These are phyloP conservation scores for Amanita pseudoporphyria DNA, from an alignment of 768 basidiomycete genomes.

Conservation along the genomic window DNA sequence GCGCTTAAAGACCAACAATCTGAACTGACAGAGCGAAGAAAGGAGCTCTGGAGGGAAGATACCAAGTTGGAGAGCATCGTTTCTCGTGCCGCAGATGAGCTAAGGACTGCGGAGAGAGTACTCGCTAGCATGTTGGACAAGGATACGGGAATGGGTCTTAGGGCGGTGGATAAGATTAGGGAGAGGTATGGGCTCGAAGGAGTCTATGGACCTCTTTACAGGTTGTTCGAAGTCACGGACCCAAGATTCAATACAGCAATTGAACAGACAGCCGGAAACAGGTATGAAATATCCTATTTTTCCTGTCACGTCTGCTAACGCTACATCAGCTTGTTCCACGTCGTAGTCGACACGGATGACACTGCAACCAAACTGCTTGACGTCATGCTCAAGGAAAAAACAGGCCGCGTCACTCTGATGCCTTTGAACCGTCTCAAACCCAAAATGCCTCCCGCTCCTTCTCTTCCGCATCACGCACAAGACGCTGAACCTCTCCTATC, in stretches of 20 bases:
- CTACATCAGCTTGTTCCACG: conserved; percentile 74
- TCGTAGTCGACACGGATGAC: conserved; percentile 94
- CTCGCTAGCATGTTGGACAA: conserved; percentile 95
- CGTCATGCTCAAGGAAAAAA: conserved; percentile 87
- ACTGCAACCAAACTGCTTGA: conserved; percentile 90
- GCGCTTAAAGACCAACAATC: conserved; percentile 64
- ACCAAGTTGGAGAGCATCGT: conserved; percentile 76
- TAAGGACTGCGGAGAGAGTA: conserved; percentile 68
- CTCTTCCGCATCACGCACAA: conserved; percentile 51
- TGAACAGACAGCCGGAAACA: conserved; percentile 93
- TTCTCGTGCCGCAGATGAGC: conserved; percentile 67
- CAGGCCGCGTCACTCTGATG: conserved; percentile 96
- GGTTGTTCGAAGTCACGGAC: conserved; percentile 86
- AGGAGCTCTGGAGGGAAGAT: conserved; percentile 94
- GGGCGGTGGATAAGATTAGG: conserved; percentile 78
- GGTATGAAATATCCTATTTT: conserved; percentile 33
- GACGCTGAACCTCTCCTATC: conserved; percentile 76
- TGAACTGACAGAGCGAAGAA: conserved; percentile 69
- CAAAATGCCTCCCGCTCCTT: conserved; percentile 33
- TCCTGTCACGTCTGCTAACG: conserved; percentile 5
- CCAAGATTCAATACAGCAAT: conserved; percentile 84
- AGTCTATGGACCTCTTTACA: conserved; percentile 91
- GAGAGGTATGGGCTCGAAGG: conserved; percentile 67
- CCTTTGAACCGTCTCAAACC: conserved; percentile 91
- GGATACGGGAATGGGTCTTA: conserved; percentile 88